Conservation (phyloP, 129 eudicot genomes). For the Logfia minima region DNA sequence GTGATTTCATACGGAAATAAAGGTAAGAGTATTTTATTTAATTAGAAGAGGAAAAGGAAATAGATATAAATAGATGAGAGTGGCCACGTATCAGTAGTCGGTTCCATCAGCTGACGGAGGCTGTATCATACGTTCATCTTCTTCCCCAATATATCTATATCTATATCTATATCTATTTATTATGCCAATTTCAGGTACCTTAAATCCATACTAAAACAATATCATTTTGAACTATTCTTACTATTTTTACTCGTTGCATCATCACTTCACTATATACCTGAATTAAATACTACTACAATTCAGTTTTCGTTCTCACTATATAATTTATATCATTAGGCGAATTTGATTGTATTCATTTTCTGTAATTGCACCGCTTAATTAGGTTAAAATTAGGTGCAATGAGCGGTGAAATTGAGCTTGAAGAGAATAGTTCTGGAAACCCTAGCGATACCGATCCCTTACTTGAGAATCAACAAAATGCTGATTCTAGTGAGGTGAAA, state of each 20-base stretch:
- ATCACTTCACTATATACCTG: constrained; percentile 5
- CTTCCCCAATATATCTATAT: constrained; percentile 17
- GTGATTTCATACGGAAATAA: not conserved
- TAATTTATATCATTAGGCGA: not conserved
- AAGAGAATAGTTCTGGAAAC: constrained; percentile 32
- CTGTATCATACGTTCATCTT: constrained; percentile 16
- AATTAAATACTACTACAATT: not conserved
- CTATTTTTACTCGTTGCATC: not conserved
- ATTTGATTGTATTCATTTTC: constrained; percentile 2
- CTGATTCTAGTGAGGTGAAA: constrained; percentile 24
- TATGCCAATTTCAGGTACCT: constrained; percentile 16
- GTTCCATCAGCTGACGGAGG: constrained; percentile 29
- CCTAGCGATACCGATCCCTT: constrained; percentile 71
- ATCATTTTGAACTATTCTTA: constrained; percentile 19
- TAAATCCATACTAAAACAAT: not conserved
- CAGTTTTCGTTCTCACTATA: not conserved
- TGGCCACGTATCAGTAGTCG: constrained; percentile 28
- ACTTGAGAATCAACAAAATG: constrained; percentile 30
- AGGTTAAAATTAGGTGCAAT: constrained; percentile 24
- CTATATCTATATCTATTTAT: not conserved
- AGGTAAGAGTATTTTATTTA: not conserved
- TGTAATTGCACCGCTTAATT: constrained; percentile 4
- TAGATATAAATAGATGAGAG: constrained; percentile 26
- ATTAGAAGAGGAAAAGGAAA: not conserved
- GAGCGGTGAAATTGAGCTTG: constrained; percentile 60